Evolutionary conservation across 495 filamentous ascomycete genomes (phyloP), one percentile per base, ranked within the genome.

Genomic region (Trichoderma parareesei): DNA sequence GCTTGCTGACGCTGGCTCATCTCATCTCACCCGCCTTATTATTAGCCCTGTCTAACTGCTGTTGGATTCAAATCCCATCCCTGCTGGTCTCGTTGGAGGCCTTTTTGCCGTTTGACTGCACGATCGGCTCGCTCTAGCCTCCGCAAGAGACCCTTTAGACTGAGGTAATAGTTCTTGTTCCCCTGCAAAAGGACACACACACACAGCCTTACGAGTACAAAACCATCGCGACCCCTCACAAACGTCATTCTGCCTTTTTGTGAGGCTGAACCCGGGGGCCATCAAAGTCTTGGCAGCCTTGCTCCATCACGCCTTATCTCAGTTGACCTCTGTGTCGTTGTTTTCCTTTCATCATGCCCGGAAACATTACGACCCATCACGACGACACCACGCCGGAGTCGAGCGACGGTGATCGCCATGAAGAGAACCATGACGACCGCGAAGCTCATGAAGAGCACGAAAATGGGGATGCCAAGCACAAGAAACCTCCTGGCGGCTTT

Each of bases 401-500:
- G 14, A 40, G 38, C n/a, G 41, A 40, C 60, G 55, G 11, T 20
- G 55, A 35, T 35, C 55, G 35, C 1, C 16, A 55, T 55, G 48
- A 33, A 33, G n/a, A 27, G 1, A 16, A 20, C 18, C 20, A 16
- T 4, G 18, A 61, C 27, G 59, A 16, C 11, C 33, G 20, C 20
- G 14, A 37, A 5, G 27, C 27, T 2, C 27, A 16, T 38, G 18
- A 61, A 61, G 59, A 16, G 9, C 33, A 42, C 20, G 14, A 37
- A 5, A 27, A 27, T 27, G 61, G 42, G 16, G 43, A 44, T 27
- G 27, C 27, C 27, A 27, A 27, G 14, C 61, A 63, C 33, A 63
- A 48, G 41, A 42, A 42, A 3, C 90, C 91, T 2, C 82, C 87
- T 4, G 92, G 92, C 18, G 92, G 92, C 16, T 93, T 82, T 69